phyloP scores from a whole-genome alignment of 768 basidiomycete species.

The Phlebiopsis flavidoalba region DNA sequence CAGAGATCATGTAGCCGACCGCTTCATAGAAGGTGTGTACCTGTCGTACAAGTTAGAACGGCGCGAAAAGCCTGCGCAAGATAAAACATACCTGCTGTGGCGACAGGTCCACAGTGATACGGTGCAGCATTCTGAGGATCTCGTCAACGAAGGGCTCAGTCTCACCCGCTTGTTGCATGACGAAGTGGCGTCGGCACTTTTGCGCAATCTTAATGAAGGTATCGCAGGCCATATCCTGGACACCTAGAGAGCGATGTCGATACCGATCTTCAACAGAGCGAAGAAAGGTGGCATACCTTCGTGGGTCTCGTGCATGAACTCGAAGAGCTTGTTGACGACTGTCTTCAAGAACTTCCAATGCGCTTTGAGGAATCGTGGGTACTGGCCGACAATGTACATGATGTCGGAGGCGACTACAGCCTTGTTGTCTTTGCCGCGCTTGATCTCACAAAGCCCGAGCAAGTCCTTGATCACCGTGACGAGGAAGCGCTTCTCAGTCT shows the following conservation, averaged over 20 bases:
- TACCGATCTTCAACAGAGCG: not conserved
- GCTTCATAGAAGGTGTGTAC: constrained; percentile 99
- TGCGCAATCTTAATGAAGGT: constrained; percentile 99
- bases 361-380: constrained; percentile 97
- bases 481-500: constrained; percentile 97
- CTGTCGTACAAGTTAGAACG: not conserved
- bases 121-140: constrained; percentile 84
- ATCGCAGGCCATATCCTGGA: constrained; percentile 99
- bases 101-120: constrained; percentile 91
- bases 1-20: constrained; percentile 98
- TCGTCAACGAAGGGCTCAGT: constrained; percentile 98
- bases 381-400: constrained; percentile 99
- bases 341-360: constrained; percentile 99
- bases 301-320: constrained; percentile 99
- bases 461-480: constrained; percentile 99
- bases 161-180: constrained; percentile 97
- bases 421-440: constrained; percentile 99
- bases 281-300: constrained; percentile 54
- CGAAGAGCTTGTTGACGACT: constrained; percentile 98
- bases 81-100: constrained; percentile 61
- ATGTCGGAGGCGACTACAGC: constrained; percentile 95
- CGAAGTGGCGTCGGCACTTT: constrained; percentile 96
- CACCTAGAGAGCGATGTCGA: constrained; percentile 46
- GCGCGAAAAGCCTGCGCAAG: not conserved
- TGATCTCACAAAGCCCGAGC: constrained; percentile 95